Percentiles rank a stretch among this genome's conserved stretches.
These are phyloP conservation scores for Boechera retrofracta DNA, from an alignment of 345 rosid species.

Conservation along the genomic window DNA sequence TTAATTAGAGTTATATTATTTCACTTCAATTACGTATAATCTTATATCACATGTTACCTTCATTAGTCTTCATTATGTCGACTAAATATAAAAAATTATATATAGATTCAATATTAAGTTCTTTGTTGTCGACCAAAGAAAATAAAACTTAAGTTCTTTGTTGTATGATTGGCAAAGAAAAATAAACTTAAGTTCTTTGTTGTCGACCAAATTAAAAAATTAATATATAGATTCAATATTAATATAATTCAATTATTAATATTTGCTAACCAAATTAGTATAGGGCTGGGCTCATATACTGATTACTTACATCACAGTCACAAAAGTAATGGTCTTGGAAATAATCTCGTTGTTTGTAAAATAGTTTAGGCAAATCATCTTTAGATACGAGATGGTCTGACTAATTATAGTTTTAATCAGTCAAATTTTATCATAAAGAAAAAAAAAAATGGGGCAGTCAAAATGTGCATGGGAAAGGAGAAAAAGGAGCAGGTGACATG, in stretches of 20 bases:
- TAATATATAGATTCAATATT: background rate
- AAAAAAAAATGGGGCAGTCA: background rate
- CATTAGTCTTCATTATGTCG: slow-evolving; percentile 14
- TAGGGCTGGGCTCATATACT: background rate
- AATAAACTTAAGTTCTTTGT: background rate
- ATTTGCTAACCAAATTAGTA: background rate
- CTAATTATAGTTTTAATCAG: background rate
- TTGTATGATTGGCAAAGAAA: background rate
- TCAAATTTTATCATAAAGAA: background rate
- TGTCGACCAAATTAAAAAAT: background rate
- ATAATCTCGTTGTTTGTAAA: background rate
- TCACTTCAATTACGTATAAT: slow-evolving; percentile 14
- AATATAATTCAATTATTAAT: background rate
- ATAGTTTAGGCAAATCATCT: background rate
- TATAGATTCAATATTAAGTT: background rate
- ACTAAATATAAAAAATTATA: slow-evolving; percentile 3
- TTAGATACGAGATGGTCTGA: slow-evolving; percentile 11
- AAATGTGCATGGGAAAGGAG: slow-evolving; percentile 37
- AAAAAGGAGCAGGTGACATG: slow-evolving; percentile 39
- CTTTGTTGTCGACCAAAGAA: no score
- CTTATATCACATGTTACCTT: background rate
- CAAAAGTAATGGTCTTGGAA: background rate
- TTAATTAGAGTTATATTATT: background rate
- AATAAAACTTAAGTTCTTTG: no score
- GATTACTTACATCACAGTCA: background rate